phyloP scores from a whole-genome alignment of 2,329 filamentous ascomycete genomes.

The Calonectria crousiana region DNA sequence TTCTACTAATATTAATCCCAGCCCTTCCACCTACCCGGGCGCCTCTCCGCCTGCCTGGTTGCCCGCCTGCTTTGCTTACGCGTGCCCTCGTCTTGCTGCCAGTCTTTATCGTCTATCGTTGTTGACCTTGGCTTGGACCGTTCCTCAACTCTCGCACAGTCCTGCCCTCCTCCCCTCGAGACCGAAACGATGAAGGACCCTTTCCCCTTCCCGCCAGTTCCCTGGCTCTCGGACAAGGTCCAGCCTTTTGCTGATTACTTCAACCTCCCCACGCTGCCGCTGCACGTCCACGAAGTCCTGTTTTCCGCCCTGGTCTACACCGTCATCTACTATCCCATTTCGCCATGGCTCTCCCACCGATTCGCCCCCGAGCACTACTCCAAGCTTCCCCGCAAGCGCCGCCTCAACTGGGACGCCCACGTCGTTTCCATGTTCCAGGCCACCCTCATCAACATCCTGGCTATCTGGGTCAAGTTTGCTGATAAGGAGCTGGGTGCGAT shows the following conservation, averaged over 20 bases:
- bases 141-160: neutral
- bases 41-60: slow-evolving; percentile 5
- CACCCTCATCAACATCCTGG: slow-evolving; percentile 76
- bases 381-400: slow-evolving; percentile 71
- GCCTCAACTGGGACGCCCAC: slow-evolving; percentile 86
- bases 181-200: slow-evolving; percentile 75
- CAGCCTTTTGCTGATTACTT: slow-evolving; percentile 74
- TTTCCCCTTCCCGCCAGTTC: slow-evolving; percentile 73
- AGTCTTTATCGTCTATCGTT: neutral
- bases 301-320: slow-evolving; percentile 77
- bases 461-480: slow-evolving; percentile 78
- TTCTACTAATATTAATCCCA: slow-evolving; percentile 17
- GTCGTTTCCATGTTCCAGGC: slow-evolving; percentile 87
- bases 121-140: neutral
- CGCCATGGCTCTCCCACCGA: slow-evolving; percentile 73
- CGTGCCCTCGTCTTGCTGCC: neutral
- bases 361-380: slow-evolving; percentile 75
- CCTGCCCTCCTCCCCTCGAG: neutral
- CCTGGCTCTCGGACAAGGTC: slow-evolving; percentile 67
- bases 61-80: neutral
- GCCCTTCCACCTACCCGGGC: slow-evolving; percentile 12
- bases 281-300: slow-evolving; percentile 83
- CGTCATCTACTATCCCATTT: slow-evolving; percentile 73
- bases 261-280: slow-evolving; percentile 73
- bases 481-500: slow-evolving; percentile 78